Conservation (phyloP, 208 protist species). For the Crithidia bombi region DNA sequence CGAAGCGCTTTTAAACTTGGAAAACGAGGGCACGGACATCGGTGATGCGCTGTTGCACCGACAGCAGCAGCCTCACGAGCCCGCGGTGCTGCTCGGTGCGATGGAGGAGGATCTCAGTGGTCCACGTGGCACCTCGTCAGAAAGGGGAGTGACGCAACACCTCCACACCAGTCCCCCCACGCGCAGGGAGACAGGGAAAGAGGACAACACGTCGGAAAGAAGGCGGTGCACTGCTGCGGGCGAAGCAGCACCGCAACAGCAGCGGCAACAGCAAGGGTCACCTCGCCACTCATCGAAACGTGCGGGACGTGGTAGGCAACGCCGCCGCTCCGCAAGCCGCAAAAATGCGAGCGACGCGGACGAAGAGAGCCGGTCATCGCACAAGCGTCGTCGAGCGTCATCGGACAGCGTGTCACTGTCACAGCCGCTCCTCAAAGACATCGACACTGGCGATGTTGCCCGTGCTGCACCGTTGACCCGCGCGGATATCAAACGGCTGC, state of each 20-base stretch:
- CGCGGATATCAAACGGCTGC: slow-evolving; percentile 36
- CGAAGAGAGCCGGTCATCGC: neutral
- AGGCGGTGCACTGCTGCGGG: neutral
- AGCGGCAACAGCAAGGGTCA: neutral
- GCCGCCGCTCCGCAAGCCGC: neutral
- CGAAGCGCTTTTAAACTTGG: slow-evolving; percentile 59
- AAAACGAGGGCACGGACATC: slow-evolving; percentile 30
- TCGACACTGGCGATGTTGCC: neutral
- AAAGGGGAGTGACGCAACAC: neutral
- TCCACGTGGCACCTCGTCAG: neutral
- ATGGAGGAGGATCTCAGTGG: slow-evolving; percentile 23
- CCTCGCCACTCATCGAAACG: slow-evolving; percentile 1
- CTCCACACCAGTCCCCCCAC: neutral
- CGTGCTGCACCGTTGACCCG: slow-evolving; percentile 12
- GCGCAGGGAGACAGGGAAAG: neutral
- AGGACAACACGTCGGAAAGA: neutral
- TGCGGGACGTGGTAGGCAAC: neutral
- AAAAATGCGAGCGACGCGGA: neutral
- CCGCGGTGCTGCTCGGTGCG: slow-evolving; percentile 12
- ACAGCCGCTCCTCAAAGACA: neutral
- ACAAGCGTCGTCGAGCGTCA: neutral
- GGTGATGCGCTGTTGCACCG: slow-evolving; percentile 22
- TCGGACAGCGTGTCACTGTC: neutral
- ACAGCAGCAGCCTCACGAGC: neutral
- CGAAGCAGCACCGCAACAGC: neutral